phyloP scores from a whole-genome alignment of 2,329 filamentous ascomycete genomes.

The Pestalotiopsis sp. region DNA sequence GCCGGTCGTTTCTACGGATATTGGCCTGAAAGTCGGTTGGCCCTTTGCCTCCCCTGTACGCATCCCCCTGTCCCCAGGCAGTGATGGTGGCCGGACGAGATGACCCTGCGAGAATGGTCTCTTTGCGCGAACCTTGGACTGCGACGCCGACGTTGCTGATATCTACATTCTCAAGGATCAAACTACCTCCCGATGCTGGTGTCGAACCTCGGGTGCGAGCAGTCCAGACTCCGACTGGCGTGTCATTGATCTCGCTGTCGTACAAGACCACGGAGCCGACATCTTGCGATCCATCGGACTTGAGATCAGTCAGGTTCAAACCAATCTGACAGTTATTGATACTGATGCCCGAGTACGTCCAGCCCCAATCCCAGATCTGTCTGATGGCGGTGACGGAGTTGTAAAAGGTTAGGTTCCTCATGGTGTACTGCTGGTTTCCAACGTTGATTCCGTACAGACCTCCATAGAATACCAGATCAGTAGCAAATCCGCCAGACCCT shows the following conservation, averaged over 20 bases:
- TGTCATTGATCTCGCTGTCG: conserved; percentile 70
- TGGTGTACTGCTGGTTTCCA: conserved; percentile 64
- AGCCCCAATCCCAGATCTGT: conserved; percentile 76
- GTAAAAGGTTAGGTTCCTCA: conserved; percentile 67
- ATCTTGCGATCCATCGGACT: conserved; percentile 44
- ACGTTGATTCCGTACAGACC: conserved; percentile 67
- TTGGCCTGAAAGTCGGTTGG: conserved; percentile 47
- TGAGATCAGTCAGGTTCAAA: conserved; percentile 62
- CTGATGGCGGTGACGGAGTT: conserved; percentile 65
- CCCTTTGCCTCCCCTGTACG: conserved; percentile 52
- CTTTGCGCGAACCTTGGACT: conserved; percentile 47
- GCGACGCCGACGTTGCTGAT: conserved; percentile 40
- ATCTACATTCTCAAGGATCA: conserved; percentile 49
- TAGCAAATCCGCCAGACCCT: conserved; percentile 66
- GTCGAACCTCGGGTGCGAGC: conserved; percentile 40
- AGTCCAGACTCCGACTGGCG: conserved; percentile 67
- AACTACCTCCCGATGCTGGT: conserved; percentile 40
- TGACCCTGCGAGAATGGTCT: conserved; percentile 56
- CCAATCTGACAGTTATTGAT: conserved; percentile 66
- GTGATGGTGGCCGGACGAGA: conserved; percentile 43
- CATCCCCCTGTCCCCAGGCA: conserved; percentile 66
- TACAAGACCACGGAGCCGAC: conserved; percentile 76
- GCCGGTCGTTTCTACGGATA: conserved; percentile 45
- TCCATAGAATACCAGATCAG: conserved; percentile 70
- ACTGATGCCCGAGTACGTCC: conserved; percentile 67